Evolutionary conservation across 1,139 yeast species (phyloP), one percentile per base, ranked within the genome.

Genomic region (Yarrowia galli): DNA sequence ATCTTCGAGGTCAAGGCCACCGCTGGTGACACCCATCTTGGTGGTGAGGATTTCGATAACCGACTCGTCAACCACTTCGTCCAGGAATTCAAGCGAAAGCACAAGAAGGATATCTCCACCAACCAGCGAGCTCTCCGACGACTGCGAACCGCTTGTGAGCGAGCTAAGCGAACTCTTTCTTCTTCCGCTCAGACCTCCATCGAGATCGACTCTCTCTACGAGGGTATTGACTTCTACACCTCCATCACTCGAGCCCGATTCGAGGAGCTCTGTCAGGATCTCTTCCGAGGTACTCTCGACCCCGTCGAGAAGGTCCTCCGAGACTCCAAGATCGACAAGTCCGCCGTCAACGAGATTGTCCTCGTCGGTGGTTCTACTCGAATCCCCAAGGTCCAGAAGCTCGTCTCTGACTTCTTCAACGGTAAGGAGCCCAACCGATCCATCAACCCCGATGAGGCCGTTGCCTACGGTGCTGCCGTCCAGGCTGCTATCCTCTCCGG

Each of bases 351-450:
- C 81, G 98, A 93, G 85, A 93, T 93, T 81, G 99, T 93, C 80
- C 87, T 93, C 76, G 99, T 93, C 77, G 99, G 99, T 89, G 99
- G 99, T 87, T 93, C 99, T 75, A 93, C 99, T 83, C 93, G 98
- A 90, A 93, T 93, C 85, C 98, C 98, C 86, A 92, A 92, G 88
- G 91, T 93, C 80, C 98, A 95, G 87, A 92, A 93, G 85, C 88
- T 93, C 80, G 92, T 93, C 76, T 91, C 97, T 75, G 98, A 95
- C 85, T 93, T 88, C 93, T 93, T 95, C 84, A 95, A 93, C 81
- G 98, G 98, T 83, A 93, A 95, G 88, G 92, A 90, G 86, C 91
- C 91, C 80, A 92, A 91, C 85, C 89, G 89, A 84, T 89, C 97
- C 75, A 93, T 93, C 83, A 93, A 93, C 97, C 98, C 98, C 78